Base-by-base conservation (phyloP, 75 land plant species). In the Pinus tabuliformis region DNA sequence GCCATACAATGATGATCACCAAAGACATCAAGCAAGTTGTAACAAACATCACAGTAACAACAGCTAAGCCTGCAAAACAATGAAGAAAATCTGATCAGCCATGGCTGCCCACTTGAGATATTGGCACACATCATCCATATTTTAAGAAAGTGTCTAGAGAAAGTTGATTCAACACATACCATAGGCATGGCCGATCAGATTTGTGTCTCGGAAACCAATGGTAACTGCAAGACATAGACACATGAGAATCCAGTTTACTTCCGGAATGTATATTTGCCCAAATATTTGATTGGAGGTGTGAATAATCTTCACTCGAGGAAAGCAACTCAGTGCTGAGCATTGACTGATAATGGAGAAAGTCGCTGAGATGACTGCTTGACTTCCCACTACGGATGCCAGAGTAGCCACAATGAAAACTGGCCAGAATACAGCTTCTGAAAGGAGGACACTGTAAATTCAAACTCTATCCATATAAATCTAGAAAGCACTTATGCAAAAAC, bases 241-340 rank as follows among this genome's bases (percentile, higher is more conserved):
- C 83, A 95, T 83, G 39, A 95, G 88, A 37, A 91, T 87, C 98
- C 98, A 95, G 62, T 95, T 95, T 17, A 95, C 81, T 78, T 95
- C 98, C 11, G 98, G 98, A 24, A 95, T 95, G 81, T 95, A 92
- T 16, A 95, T 89, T 82, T 91, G 98, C 17, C 98, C 98, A 62
- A 84, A 81, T 65, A 95, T 95, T 37, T 92, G 76, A 12, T 75
- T 60, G 72, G 63, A 60, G 36, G 63, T 59, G 30, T 60, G 71
- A 2, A 75, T 8, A 39, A 95, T 85, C 80, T 91, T 95, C 63
- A 95, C 98, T 49, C 91, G 82, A 15, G 98, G 98, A 60, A 95
- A 95, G 81, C 98, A 95, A 56, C 87, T 87, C 52, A 95, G 74
- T 12, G 98, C 86, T 26, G 83, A 81, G 72, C 98, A 87, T 70